Evolutionary conservation across 2,329 filamentous ascomycete species (phyloP).

Genomic region (Penicillium sp.): DNA sequence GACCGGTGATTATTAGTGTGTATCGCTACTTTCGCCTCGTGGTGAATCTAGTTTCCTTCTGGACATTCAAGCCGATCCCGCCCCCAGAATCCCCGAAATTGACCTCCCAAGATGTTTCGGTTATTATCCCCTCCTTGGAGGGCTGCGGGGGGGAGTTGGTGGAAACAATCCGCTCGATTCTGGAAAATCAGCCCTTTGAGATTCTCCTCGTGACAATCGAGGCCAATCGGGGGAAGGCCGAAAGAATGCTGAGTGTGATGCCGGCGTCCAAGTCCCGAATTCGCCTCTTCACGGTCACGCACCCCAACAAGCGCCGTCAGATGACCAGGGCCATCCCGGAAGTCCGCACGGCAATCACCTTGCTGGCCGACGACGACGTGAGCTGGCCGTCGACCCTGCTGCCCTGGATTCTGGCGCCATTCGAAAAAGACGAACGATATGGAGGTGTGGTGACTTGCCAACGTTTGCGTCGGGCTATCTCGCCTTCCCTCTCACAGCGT

Average conservation of each 20-base stretch:
- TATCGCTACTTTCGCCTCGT: conserved; percentile 86
- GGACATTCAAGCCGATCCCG: conserved; percentile 81
- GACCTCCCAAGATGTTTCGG: conserved; percentile 81
- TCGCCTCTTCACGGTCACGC: conserved; percentile 72
- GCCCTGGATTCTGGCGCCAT: conserved; percentile 89
- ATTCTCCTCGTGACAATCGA: conserved; percentile 86
- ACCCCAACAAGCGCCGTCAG: conserved; percentile 94
- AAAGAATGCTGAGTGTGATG: conserved; percentile 59
- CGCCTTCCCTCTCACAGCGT: conserved; percentile 59
- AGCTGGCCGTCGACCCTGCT: conserved; percentile 85
- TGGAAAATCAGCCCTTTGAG: conserved; percentile 60
- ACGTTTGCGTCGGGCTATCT: conserved; percentile 70
- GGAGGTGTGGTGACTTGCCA: conserved; percentile 94
- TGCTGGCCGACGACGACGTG: conserved; percentile 95
- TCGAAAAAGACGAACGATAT: conserved; percentile 73
- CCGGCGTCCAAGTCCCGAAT: conserved; percentile 65
- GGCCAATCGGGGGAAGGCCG: conserved; percentile 70
- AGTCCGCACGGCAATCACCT: conserved; percentile 78
- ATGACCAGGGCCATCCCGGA: conserved; percentile 88
- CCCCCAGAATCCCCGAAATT: conserved; percentile 79
- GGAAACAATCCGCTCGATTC: conserved; percentile 67
- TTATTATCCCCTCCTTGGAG: conserved; percentile 91
- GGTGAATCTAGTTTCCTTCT: conserved; percentile 82
- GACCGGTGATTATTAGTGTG: conserved; percentile 48
- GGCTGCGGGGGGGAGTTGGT: conserved; percentile 81